Base-by-base conservation (phyloP, 2,329 filamentous ascomycete species). In the Claviceps capensis region DNA sequence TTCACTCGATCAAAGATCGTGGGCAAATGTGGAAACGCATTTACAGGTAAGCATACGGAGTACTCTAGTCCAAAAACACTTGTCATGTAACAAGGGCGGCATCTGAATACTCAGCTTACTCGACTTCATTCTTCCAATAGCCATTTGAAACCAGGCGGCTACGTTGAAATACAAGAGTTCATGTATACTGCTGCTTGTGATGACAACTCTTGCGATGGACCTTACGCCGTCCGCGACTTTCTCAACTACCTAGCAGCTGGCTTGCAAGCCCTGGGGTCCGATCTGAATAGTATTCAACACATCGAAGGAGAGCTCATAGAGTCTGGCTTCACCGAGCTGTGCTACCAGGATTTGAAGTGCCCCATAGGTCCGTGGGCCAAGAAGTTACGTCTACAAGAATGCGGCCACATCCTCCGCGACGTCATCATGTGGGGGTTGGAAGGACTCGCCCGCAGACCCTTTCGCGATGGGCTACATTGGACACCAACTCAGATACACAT, bases 91-190 rank as follows among this genome's bases (percentile, higher is more conserved):
- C 22, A 26, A 13, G 19, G 16, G 47, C n/a, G 17, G 19, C 5
- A 19, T 17, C 22, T 37, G 41, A 49, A 13, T 4, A 34, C 34
- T 34, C 4, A 40, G 17, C 6, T 45, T 22, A 40, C 22, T 30
- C 37, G 9, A 19, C 16, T 5, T 30, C 3, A 2, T 40, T 38
- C 16, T 47, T 23, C 13, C 8, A 11, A 14, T 43, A 75, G 73
- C 50, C 73, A 77, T 56, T 62, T 76, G 8, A 75, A 76, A 54
- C 74, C 75, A 1, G 74, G 74, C 34, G 75, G 73, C 26, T 76
- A 71, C 52, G 63, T 77, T 26, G 74, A 78, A 56, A 58, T 76
- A 23, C 71, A 74, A 53, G 75, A 77, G 42, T 67, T 76, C 42
- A 62, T 69, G 42, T 68, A 69, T 57, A 56, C 56, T 13, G 62